Base-by-base conservation (phyloP, 2,329 filamentous ascomycete genomes). In the Xylaria hypoxylon region DNA sequence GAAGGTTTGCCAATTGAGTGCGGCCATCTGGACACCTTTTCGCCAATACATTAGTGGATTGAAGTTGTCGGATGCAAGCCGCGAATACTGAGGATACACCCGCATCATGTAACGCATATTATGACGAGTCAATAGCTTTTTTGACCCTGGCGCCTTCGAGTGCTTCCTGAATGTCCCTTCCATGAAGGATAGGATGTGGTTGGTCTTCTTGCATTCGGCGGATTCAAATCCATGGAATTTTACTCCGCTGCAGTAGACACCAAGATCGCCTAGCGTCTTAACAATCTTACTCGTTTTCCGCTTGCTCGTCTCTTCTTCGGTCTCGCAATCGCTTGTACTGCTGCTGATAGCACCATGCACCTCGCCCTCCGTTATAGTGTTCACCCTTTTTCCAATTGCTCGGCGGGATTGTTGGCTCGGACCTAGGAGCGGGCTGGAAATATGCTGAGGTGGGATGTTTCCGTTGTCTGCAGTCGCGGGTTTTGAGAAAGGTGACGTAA, bases 1-100 rank as follows among this genome's bases (percentile, higher is more conserved):
- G 75, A 96, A 97, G 0, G 94, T 98, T 80, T 99, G 96, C 95
- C 96, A 98, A 80, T 99, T 99, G 69, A 98, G 85, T 0, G 96
- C 96, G 15, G 92, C 94, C 95, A 99, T 98, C 80, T 99, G 96
- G 19, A 97, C 96, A 35, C 96, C 96, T 48, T 93, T 90, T 58
- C 95, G 90, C 96, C 96, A 99, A 77, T 96, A 97, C 68, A 91
- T 90, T 70, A 97, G 87, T 0, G 96, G 96, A 74, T 97, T 94
- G 75, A 97, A 98, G 80, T 99, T 99, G 73, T 91, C 93, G 0
- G 96, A 98, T 38, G 88, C 89, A 63, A 98, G 85, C 31, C 96
- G 91, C 72, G 89, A 90, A 42, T 88, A 90, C 61, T 93, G 92
- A 6, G 96, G 96, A 76, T 99, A 99, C 10, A 98, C 94, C 48